phyloP scores from a whole-genome alignment of 192 early-diverging fungal genomes.

The Podila horticola region DNA sequence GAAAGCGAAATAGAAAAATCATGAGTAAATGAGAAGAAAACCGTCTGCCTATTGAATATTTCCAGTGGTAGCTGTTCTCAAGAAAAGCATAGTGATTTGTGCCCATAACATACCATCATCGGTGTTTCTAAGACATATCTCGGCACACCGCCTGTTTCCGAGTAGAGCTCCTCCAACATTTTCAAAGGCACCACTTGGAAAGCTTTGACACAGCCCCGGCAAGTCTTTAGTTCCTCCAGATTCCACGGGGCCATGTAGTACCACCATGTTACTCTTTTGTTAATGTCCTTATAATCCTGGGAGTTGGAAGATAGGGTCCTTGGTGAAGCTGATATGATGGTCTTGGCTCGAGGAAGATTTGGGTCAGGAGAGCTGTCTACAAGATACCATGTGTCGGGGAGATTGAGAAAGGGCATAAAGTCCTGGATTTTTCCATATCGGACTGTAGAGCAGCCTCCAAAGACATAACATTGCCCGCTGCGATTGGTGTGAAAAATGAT shows the following conservation, averaged over 20 bases:
- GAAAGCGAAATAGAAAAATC: no score
- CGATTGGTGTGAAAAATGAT: constrained; percentile 27
- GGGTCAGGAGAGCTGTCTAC: constrained; percentile 2
- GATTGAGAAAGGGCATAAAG: constrained; percentile 10
- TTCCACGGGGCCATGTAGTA: constrained; percentile 34
- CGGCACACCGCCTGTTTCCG: constrained; percentile 27
- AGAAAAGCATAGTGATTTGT: no score
- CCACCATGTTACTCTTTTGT: not conserved
- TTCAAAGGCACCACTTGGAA: constrained; percentile 13
- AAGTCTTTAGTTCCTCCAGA: constrained; percentile 12
- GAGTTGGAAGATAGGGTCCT: constrained; percentile 18
- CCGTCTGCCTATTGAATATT: no score
- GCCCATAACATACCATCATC: not conserved
- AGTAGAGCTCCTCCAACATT: constrained; percentile 14
- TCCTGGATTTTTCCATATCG: constrained; percentile 5
- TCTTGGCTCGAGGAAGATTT: constrained; percentile 3
- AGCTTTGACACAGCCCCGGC: constrained; percentile 1
- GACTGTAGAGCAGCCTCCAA: constrained; percentile 7
- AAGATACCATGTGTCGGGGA: constrained; percentile 2
- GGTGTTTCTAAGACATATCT: constrained; percentile 28
- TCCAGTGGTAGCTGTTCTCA: no score
- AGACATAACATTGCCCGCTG: not conserved
- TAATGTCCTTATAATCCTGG: constrained; percentile 18
- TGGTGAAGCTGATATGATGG: constrained; percentile 6
- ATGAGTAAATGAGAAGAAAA: no score